Evolutionary conservation across 2,329 filamentous ascomycete species (phyloP).

Genomic region (Ramichloridium luteum): DNA sequence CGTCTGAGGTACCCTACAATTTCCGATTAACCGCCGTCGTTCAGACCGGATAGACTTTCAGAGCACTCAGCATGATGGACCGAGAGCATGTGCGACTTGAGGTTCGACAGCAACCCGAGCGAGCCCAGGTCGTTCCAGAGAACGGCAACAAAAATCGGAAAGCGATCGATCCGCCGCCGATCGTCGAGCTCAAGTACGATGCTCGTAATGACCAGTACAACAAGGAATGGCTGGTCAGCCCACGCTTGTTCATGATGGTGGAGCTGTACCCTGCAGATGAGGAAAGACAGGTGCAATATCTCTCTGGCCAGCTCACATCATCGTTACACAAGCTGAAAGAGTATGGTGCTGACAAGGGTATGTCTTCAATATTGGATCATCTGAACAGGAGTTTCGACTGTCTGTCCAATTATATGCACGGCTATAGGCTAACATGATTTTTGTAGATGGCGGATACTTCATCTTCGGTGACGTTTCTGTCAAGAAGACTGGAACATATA

Average conservation of each 20-base stretch:
- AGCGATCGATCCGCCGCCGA: slow-evolving; percentile 76
- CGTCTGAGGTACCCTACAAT: slow-evolving; percentile 1
- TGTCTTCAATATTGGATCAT: too few relatives aligned
- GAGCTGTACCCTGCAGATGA: neutral
- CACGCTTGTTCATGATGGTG: slow-evolving; percentile 51
- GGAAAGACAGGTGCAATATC: slow-evolving; percentile 1
- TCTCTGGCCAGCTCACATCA: slow-evolving; percentile 59
- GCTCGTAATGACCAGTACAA: slow-evolving; percentile 31
- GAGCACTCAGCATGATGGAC: slow-evolving; percentile 15
- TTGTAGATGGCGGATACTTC: slow-evolving; percentile 67
- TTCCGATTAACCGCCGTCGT: neutral
- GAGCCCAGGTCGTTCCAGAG: slow-evolving; percentile 16
- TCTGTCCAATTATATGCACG: too few relatives aligned
- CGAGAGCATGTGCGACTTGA: slow-evolving; percentile 8
- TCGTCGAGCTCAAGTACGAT: slow-evolving; percentile 56
- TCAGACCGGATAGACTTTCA: too few relatives aligned
- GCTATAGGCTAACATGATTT: slow-evolving; percentile 2
- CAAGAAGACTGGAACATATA: slow-evolving; percentile 58
- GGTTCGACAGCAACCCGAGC: slow-evolving; percentile 14
- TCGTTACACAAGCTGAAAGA: slow-evolving; percentile 76
- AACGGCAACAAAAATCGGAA: slow-evolving; percentile 43
- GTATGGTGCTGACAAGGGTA: slow-evolving; percentile 34
- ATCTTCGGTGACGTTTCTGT: slow-evolving; percentile 84
- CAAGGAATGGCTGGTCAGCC: slow-evolving; percentile 51
- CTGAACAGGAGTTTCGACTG: too few relatives aligned